Base-by-base conservation (phyloP, 2,329 filamentous ascomycete species). In the Talaromyces sp. region DNA sequence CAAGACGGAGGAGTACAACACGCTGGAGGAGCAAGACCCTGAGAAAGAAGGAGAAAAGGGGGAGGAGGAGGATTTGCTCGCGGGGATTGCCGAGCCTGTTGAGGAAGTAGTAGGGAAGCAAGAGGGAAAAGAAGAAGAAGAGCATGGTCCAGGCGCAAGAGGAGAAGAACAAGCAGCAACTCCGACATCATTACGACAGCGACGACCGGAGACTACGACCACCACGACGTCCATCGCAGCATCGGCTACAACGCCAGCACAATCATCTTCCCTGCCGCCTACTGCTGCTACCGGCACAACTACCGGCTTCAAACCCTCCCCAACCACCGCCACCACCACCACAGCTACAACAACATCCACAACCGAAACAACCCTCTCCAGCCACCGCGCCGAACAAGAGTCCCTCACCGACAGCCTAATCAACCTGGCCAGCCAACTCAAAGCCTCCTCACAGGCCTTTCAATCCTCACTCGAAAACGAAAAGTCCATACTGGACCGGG, bases 341-440 rank as follows among this genome's bases (percentile, higher is more conserved):
- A n/a, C n/a, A n/a, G n/a, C n/a, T n/a, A n/a, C n/a, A n/a, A 29
- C 58, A 50, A 55, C 59, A 3, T 51, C 62, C 53, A 46, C 55
- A 51, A 52, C 55, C 55, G 91, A 96, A 77, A 82, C 86, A 0
- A 82, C 92, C 32, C 84, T 96, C 50, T 86, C 90, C 67, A 84
- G 89, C 69, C 86, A 96, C 70, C 88, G 90, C 58, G 81, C 80
- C 58, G 91, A 96, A 77, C 93, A 97, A 75, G 91, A 96, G 73
- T 80, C 83, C 35, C 82, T 98, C 3, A 93, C 93, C 0, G 82
- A 84, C 41, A 93, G 90, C 8, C 87, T 98, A n/a, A 81, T 96
- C 24, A 79, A 84, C 51, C 89, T 97, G 77, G 93, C 93, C 0
- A 80, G 84, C 24, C 84, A 89, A 55, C 83, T 97, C 43, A 96